These are phyloP conservation scores for Malus sylvestris DNA, from an alignment of 306 rosid genomes.

Conservation along the genomic window DNA sequence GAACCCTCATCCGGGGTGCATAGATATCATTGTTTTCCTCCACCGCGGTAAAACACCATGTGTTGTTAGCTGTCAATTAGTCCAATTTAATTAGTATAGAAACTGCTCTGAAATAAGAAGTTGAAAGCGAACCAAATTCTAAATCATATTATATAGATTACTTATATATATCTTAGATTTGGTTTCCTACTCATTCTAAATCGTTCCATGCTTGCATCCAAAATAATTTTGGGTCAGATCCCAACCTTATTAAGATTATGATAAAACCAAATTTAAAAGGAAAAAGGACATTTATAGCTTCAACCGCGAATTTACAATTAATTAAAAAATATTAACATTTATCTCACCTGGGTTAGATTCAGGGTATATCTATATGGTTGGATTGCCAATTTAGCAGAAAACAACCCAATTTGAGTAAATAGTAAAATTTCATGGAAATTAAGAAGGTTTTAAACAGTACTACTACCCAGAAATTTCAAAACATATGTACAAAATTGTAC, in stretches of 20 bases:
- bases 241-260: background rate
- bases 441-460: background rate
- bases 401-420: background rate
- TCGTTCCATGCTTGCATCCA: too few species aligned
- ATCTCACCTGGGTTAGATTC: background rate
- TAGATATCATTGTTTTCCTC: too few species aligned
- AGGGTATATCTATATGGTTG: background rate
- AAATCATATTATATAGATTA: background rate
- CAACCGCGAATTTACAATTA: background rate
- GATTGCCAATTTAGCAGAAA: background rate
- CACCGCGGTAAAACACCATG: too few species aligned
- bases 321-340: background rate
- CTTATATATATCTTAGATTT: too few species aligned
- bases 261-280: background rate
- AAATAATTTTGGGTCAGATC: too few species aligned
- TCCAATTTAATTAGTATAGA: background rate
- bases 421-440: background rate
- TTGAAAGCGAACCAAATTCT: background rate
- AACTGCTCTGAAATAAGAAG: background rate
- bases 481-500: background rate
- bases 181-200: too few species aligned
- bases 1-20: rapidly evolving
- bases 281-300: background rate
- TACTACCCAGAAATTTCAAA: background rate
- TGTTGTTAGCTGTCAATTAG: background rate